A percentile compares a stretch with the other conserved stretches of the same genome.
phyloP scores from a whole-genome alignment of 805 yeast genomes.

The Cyberlindnera samutprakarnensis region DNA sequence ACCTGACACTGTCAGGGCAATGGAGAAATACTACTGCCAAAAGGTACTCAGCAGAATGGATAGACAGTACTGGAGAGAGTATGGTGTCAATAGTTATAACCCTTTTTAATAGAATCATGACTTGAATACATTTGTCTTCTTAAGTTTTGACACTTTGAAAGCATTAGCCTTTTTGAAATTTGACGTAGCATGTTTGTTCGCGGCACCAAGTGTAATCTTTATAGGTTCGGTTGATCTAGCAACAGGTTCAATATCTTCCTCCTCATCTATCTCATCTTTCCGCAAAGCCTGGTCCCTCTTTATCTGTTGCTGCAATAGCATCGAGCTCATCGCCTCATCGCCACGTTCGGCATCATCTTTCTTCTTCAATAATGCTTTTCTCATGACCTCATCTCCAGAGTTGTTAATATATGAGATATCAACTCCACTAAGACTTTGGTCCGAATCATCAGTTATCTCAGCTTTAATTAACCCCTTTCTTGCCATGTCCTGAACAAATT shows the following conservation, averaged over 20 bases:
- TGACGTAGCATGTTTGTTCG: conserved; percentile 7
- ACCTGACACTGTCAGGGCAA: conserved; percentile 13
- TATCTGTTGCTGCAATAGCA: conserved; percentile 46
- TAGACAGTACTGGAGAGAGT: conserved; percentile 18
- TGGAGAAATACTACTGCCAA: conserved; percentile 10
- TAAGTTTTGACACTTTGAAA: conserved; percentile 15
- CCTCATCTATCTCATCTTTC: conserved; percentile 5
- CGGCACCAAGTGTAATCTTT: conserved; percentile 9
- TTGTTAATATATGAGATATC: conserved; percentile 47
- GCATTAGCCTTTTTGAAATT: conserved; percentile 10
- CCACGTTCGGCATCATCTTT: conserved; percentile 28
- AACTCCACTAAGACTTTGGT: conserved; percentile 30
- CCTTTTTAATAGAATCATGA: conserved; percentile 11
- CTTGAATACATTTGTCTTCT: conserved; percentile 5
- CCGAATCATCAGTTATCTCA: conserved; percentile 24
- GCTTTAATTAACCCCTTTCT: conserved; percentile 50
- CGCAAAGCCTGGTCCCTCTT: conserved; percentile 27
- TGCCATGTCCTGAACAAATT: conserved; percentile 57
- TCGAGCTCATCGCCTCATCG: conserved; percentile 40
- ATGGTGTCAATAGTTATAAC: conserved; percentile 17
- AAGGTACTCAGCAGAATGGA: conserved; percentile 17
- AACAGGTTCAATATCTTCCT: conserved; percentile 39
- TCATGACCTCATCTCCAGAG: conserved; percentile 38
- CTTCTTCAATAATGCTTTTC: conserved; percentile 31
- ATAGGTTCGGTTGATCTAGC: conserved; percentile 7